These are phyloP conservation scores for Venturia effusa DNA, from an alignment of 2,329 filamentous ascomycete species.

Conservation along the genomic window DNA sequence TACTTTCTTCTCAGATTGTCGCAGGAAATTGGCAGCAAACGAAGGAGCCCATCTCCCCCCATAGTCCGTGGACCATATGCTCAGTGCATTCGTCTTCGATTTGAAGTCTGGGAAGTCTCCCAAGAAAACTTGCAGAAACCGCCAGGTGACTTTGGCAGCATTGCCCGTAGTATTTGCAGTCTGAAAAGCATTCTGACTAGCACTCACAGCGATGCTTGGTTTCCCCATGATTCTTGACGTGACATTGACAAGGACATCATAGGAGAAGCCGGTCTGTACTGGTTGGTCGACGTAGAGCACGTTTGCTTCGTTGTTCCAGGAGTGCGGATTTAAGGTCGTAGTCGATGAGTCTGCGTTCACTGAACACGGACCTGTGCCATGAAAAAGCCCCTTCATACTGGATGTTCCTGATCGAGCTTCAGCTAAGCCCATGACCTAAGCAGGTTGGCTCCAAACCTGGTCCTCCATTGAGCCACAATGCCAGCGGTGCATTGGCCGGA, in stretches of 20 bases:
- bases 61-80: constrained; percentile 35
- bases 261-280: constrained; percentile 45
- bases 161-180: constrained; percentile 41
- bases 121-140: constrained; percentile 51
- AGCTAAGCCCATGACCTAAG: background rate
- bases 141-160: constrained; percentile 45
- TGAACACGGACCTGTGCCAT: constrained; percentile 43
- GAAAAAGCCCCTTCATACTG: background rate
- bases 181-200: background rate
- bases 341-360: constrained; percentile 43
- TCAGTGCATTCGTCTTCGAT: constrained; percentile 16
- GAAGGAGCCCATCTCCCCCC: constrained; percentile 49
- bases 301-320: constrained; percentile 49
- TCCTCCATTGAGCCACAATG: constrained; percentile 27
- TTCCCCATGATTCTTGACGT: constrained; percentile 15
- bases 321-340: constrained; percentile 42
- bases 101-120: constrained; percentile 25
- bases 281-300: constrained; percentile 49
- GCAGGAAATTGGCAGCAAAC: constrained; percentile 42
- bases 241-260: constrained; percentile 29
- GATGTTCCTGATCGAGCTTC: constrained; percentile 29
- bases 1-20: constrained; percentile 21
- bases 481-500: constrained; percentile 43
- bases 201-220: background rate
- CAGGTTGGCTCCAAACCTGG: constrained; percentile 41